phyloP scores from a whole-genome alignment of 257 asterid genomes.

The Solanum etuberosum region DNA sequence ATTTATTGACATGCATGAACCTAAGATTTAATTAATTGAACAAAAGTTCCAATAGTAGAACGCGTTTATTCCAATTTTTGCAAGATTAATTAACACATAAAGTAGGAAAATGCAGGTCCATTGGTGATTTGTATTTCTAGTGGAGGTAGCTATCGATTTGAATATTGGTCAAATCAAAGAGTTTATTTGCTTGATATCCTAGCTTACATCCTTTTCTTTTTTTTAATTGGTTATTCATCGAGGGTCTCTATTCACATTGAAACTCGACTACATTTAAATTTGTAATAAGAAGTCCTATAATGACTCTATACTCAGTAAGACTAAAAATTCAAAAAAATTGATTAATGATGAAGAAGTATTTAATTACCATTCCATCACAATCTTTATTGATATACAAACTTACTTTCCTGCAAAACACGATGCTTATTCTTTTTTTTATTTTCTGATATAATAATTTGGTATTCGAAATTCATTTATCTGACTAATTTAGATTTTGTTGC shows the following conservation, averaged over 20 bases:
- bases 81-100: not conserved
- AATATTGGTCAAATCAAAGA: not conserved
- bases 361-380: not conserved
- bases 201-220: not conserved
- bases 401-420: not conserved
- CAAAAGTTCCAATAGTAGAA: not conserved
- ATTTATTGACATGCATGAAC: not conserved
- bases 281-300: rapidly evolving
- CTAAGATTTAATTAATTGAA: not conserved
- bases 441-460: not conserved
- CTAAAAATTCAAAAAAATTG: rapidly evolving
- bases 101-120: not conserved
- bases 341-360: not conserved
- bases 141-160: not conserved
- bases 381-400: not conserved
- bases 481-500: not conserved
- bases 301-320: not conserved
- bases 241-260: not conserved
- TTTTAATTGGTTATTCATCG: not conserved
- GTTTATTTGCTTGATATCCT: not conserved
- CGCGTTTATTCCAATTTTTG: not conserved
- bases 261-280: not conserved
- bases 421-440: not conserved
- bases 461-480: not conserved
- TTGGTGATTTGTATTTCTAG: not conserved